Evolutionary conservation across 2,329 filamentous ascomycete species (phyloP).

Genomic region (Talaromyces marneffei): DNA sequence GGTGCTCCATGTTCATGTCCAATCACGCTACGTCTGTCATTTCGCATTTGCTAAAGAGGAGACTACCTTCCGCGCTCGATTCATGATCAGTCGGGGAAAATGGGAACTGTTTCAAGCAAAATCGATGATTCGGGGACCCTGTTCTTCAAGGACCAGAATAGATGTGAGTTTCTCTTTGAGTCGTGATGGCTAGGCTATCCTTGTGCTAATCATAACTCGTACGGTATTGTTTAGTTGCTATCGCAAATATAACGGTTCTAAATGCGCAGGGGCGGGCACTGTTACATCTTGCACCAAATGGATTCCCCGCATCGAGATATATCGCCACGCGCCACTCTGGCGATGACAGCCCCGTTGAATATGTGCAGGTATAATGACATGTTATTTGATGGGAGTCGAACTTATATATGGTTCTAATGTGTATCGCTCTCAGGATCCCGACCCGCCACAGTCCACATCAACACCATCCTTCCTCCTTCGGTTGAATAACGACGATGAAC

Average conservation of each 20-base stretch:
- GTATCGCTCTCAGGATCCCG: slow-evolving; percentile 63
- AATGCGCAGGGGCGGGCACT: slow-evolving; percentile 73
- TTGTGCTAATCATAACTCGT: not conserved
- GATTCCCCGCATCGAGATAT: slow-evolving; percentile 77
- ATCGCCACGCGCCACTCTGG: slow-evolving; percentile 64
- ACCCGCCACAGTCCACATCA: slow-evolving; percentile 45
- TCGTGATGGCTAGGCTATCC: not conserved
- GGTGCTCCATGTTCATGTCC: not conserved
- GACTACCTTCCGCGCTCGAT: not conserved
- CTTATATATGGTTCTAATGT: not conserved
- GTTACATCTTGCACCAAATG: slow-evolving; percentile 74
- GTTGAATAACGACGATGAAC: slow-evolving; percentile 82
- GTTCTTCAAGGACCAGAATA: slow-evolving; percentile 84
- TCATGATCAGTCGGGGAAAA: slow-evolving; percentile 40
- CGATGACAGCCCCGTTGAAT: slow-evolving; percentile 76
- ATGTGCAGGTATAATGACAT: slow-evolving; percentile 66
- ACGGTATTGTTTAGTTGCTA: slow-evolving; percentile 58
- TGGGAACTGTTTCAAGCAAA: slow-evolving; percentile 90
- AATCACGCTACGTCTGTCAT: not conserved
- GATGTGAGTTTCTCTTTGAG: slow-evolving; percentile 58
- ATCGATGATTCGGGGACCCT: slow-evolving; percentile 72
- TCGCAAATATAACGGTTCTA: slow-evolving; percentile 75
- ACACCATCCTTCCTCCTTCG: slow-evolving; percentile 75
- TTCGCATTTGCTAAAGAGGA: not conserved
- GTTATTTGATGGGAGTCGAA: not conserved